Evolutionary conservation across 164 flowering plant species (phyloP), one percentile per base, ranked within the genome.

Genomic region (Echeveria elegans): DNA sequence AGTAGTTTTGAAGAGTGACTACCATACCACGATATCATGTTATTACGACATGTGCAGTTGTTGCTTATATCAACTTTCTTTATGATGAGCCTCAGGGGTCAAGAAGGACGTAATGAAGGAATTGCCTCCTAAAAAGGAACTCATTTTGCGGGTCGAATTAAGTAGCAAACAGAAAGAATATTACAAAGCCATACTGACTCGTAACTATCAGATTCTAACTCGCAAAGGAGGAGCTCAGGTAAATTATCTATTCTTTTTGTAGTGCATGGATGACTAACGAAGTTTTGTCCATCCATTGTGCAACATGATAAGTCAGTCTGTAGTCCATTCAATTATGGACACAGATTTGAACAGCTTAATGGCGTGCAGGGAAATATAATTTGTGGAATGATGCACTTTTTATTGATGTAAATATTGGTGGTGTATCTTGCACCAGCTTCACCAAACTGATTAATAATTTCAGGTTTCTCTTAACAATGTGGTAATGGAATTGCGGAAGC

Each of bases 51-150:
- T 56, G 8, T 56, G 16, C 24, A 11, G n/a, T 28, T 56, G 32
- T 56, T 28, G 26, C 12, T 5, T 32, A 12, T 19, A 56, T 32
- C 12, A 16, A 11, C 28, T 56, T 11, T 12, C 32, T 26, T 37
- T 26, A 12, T 48, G 48, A 21, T 4, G 14, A 21, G 50, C 47
- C 15, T 50, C 81, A 95, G 99, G 99, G 71, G 86, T 95, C 31
- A 95, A 95, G 81, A 95, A 95, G 81, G 99, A 95, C 78, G 99
- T 95, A 38, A 82, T 89, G 97, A 95, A 82, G 78, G 96, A 90
- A n/a, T 68, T 95, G 37, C 99, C 99, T 37, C 97, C 99, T 16
- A 95, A 92, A 76, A 92, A 85, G 81, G 99, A 95, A 71, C 97
- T 95, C 32, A 92, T 95, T 66, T 78, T 95, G 71, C 96, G 99